Evolutionary conservation across 371 early-diverging fungal species (phyloP).

Genomic region (Umbelopsis sp.): DNA sequence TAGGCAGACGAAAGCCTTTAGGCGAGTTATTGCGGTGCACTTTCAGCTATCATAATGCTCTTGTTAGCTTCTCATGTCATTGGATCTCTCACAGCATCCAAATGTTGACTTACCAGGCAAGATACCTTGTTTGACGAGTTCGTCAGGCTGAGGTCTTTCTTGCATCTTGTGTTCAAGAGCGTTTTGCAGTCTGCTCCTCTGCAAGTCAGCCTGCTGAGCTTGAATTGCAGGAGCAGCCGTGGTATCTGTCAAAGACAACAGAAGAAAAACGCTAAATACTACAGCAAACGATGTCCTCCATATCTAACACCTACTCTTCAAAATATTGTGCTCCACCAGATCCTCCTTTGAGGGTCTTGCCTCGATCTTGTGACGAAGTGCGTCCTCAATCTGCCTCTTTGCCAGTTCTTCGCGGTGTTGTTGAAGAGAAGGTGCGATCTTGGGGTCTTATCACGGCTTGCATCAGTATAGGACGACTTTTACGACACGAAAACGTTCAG

Average conservation of each 20-base stretch:
- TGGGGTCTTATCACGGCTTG: slow-evolving; percentile 32
- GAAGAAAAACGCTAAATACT: no score
- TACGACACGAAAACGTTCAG: background rate
- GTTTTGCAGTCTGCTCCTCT: slow-evolving; percentile 56
- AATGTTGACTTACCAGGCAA: slow-evolving; percentile 30
- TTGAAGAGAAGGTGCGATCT: slow-evolving; percentile 70
- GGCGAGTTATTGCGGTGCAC: no score
- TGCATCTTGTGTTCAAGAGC: slow-evolving; percentile 60
- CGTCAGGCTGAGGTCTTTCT: slow-evolving; percentile 59
- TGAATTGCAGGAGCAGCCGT: slow-evolving; percentile 61
- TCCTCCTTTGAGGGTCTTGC: slow-evolving; percentile 71
- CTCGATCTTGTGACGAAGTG: slow-evolving; percentile 72
- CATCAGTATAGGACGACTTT: background rate
- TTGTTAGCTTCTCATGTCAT: background rate
- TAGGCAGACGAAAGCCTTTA: no score
- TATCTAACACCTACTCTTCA: slow-evolving; percentile 47
- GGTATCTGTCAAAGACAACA: slow-evolving; percentile 31
- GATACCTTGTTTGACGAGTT: slow-evolving; percentile 64
- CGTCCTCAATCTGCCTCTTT: slow-evolving; percentile 67
- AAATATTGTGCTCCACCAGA: slow-evolving; percentile 73
- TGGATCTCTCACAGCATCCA: background rate
- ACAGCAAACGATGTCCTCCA: background rate
- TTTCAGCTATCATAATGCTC: background rate
- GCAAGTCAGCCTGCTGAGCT: slow-evolving; percentile 42
- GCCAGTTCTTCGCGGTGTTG: slow-evolving; percentile 64